Evolutionary conservation across 805 yeast species (phyloP), one percentile per base, ranked within the genome.

Genomic region (Suhomyces canberraensis): DNA sequence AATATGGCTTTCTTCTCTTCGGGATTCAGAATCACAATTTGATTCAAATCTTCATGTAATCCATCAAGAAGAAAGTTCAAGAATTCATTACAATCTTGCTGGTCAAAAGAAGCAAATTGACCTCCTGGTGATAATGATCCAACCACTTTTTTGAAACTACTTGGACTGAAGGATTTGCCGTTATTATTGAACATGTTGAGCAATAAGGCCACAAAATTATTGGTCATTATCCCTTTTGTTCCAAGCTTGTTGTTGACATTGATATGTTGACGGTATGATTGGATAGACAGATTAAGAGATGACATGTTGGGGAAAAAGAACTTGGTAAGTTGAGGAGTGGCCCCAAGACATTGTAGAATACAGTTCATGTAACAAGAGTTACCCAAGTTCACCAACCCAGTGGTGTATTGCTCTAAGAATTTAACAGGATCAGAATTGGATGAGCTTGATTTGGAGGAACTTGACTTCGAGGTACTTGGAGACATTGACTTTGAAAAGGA

Each of bases 321-420:
- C 31, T 65, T 68, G 3, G 81, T 71, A 18, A 90, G 61, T 40
- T 78, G 79, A 1, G 78, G 78, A 0, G 91, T 79, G 1, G 91
- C 90, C 3, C 81, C 71, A 24, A 91, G 56, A 57, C 96, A 87
- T 61, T 90, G 98, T n/a, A 90, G 59, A 3, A 84, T 72, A 47
- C 95, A 84, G 60, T 90, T 90, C 89, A 90, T 84, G 59, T 90
- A 90, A 58, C 97, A 90, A 0, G 95, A 84, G 51, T 91, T 91
- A 2, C 96, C 96, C 43, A 90, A 65, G 55, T 90, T 90, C 11
- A 71, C 67, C 4, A 90, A 66, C 0, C 98, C 97, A 0, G 89
- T 79, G 14, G 78, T 66, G 35, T 79, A 72, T 39, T 66, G 39
- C 8, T 37, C 35, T 11, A 32, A 31, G 18, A 37, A 32, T 18